Evolutionary conservation across 139 green algal genomes (phyloP).

Genomic region (Yamagishiella unicocca): DNA sequence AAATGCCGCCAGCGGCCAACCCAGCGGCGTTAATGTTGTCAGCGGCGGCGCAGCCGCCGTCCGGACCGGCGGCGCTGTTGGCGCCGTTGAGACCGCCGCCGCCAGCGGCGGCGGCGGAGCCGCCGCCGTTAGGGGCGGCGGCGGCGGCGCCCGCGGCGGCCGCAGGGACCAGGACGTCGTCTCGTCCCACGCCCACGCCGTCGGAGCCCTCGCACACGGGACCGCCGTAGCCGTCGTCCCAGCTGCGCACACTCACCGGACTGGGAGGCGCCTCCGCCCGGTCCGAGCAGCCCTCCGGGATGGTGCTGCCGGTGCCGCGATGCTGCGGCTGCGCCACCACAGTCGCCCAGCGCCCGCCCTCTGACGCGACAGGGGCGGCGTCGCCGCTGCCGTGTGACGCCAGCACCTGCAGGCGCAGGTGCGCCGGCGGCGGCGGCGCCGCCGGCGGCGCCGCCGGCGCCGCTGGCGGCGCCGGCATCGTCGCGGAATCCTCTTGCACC

Average conservation of each 20-base stretch:
- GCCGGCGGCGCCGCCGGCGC: constrained; percentile 18
- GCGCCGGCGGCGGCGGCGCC: constrained; percentile 25
- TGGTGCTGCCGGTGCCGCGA: neutral
- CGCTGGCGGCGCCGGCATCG: constrained; percentile 10
- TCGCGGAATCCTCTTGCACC: neutral
- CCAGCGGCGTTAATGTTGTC: neutral
- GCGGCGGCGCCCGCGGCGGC: neutral
- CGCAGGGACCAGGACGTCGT: neutral
- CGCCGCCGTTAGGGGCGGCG: neutral
- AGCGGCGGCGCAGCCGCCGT: neutral
- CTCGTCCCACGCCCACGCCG: neutral
- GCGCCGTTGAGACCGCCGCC: neutral
- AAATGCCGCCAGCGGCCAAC: neutral
- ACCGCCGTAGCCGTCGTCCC: neutral
- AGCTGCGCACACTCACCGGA: neutral
- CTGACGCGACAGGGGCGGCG: neutral
- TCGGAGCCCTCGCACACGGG: constrained; percentile 22
- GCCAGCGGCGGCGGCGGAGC: neutral
- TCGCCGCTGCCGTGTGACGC: neutral
- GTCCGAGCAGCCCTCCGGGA: neutral
- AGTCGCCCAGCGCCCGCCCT: neutral
- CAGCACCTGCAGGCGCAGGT: neutral
- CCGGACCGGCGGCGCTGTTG: neutral
- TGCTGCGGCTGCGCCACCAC: neutral
- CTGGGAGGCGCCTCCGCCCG: neutral